Base-by-base conservation (phyloP, 192 early-diverging fungal species). In the Coemansia sp. region DNA sequence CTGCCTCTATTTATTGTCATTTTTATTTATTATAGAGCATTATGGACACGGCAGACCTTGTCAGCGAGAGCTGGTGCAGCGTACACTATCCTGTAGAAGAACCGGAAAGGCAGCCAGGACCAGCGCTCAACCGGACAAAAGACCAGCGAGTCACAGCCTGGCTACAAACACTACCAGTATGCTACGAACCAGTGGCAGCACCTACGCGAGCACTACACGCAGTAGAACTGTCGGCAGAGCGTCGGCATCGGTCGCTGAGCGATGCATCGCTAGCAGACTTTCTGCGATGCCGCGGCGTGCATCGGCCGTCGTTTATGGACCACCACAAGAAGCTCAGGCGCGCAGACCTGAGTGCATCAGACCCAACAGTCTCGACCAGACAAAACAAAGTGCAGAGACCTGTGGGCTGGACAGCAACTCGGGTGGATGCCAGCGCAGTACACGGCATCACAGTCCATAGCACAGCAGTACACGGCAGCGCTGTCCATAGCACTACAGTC, bases 261-360 rank as follows among this genome's bases (percentile, higher is more conserved):
- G 63, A 72, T 12, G 63, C 54, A 8, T 79, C 76, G 25, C 37
- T 79, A 32, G 63, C 49, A 1, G 76, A 79, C 32, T 79, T 79
- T 52, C 54, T 79, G 4, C 21, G 48, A 7, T 78, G 75, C 56
- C 35, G 53, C 4, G 50, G 47, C 15, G 63, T 64, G 10, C 68
- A 59, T 23, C 62, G 70, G n/a, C 76, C 76, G 2, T 73, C 76
- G 5, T 79, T 79, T 35, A 43, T 73, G 12, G 59, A 73, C 60
- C 66, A 57, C 47, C 32, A 12, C 25, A 55, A 0, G 52, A 5
- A 12, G 58, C 10, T 2, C 3, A 0, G 9, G 47, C 10, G 27
- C 4, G 39, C 41, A 43, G 14, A 43, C 39, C 38, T 43, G 22
- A 43, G 14, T 15, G 39, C 58, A 24, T 45, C 58, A 14, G 57